phyloP scores from a whole-genome alignment of 208 protist species.

The Willaertia magna region DNA sequence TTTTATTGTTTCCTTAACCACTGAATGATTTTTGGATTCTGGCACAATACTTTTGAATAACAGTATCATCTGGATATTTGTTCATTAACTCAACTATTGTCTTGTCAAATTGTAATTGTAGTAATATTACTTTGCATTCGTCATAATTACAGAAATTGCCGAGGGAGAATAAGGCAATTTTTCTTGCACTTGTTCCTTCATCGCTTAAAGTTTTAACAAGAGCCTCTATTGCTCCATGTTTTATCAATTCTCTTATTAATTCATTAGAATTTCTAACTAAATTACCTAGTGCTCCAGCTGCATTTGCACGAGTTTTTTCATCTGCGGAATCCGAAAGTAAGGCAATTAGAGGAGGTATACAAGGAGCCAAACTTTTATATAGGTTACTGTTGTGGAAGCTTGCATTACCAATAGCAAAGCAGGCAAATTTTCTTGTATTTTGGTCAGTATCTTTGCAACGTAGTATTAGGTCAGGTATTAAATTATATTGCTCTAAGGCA shows the following conservation, averaged over 20 bases:
- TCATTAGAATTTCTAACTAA: conserved; percentile 71
- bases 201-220: conserved; percentile 57
- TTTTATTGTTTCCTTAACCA: no score
- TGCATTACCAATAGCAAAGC: conserved; percentile 85
- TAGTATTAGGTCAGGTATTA: conserved; percentile 55
- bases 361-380: conserved; percentile 52
- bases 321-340: conserved; percentile 51
- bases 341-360: conserved; percentile 56
- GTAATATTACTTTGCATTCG: conserved; percentile 48
- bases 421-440: conserved; percentile 77
- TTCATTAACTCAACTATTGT: neutral
- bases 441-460: conserved; percentile 61
- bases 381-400: conserved; percentile 73
- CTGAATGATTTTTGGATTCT: no score
- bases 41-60: neutral
- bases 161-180: conserved; percentile 67
- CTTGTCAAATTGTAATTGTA: neutral
- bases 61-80: neutral
- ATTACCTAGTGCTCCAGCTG: conserved; percentile 79
- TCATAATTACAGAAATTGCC: conserved; percentile 71
- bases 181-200: conserved; percentile 45
- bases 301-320: conserved; percentile 83
- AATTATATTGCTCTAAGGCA: conserved; percentile 43
- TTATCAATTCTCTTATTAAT: conserved; percentile 46
- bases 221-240: conserved; percentile 50